Percentiles rank a stretch among this genome's conserved stretches.
Evolutionary conservation across 768 basidiomycete genomes (phyloP).

Genomic region (Chiua virens): DNA sequence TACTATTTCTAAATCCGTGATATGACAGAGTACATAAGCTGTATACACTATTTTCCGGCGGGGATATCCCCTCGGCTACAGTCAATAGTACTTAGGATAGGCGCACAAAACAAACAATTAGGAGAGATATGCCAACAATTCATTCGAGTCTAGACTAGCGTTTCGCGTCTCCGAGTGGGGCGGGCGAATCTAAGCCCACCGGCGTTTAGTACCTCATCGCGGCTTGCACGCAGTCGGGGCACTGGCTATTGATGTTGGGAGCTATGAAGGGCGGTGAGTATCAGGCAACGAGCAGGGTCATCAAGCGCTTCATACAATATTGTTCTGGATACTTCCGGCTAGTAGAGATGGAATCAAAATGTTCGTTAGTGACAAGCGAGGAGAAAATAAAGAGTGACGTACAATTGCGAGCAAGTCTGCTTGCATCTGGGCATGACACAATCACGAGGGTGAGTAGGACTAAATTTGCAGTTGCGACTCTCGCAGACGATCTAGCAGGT

Average conservation of each 20-base stretch:
- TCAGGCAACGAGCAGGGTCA: not conserved
- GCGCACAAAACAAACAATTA: conserved; percentile 23
- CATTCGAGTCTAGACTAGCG: conserved; percentile 12
- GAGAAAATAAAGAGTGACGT: conserved; percentile 6
- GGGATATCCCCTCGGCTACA: conserved; percentile 27
- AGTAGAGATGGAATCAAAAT: conserved; percentile 1
- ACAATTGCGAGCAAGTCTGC: conserved; percentile 52
- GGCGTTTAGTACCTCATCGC: conserved; percentile 23
- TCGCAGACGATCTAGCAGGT: conserved; percentile 47
- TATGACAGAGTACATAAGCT: not conserved
- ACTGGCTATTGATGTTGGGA: conserved; percentile 41
- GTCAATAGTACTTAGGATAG: conserved; percentile 20
- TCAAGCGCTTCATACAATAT: conserved; percentile 36
- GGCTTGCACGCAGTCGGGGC: conserved; percentile 40
- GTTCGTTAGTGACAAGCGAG: conserved; percentile 9
- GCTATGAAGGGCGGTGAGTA: conserved; percentile 28
- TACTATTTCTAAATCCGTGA: conserved; percentile 3
- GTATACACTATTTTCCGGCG: conserved; percentile 17
- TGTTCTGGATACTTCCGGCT: conserved; percentile 48
- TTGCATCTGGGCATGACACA: conserved; percentile 46
- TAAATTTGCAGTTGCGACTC: conserved; percentile 50
- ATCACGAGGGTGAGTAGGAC: conserved; percentile 46
- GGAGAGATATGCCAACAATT: conserved; percentile 16
- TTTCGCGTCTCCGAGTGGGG: not conserved
- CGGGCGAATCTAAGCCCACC: not conserved